Evolutionary conservation across 1,284 basidiomycete species (phyloP), one percentile per base, ranked within the genome.

Genomic region (Sutorius eximius): DNA sequence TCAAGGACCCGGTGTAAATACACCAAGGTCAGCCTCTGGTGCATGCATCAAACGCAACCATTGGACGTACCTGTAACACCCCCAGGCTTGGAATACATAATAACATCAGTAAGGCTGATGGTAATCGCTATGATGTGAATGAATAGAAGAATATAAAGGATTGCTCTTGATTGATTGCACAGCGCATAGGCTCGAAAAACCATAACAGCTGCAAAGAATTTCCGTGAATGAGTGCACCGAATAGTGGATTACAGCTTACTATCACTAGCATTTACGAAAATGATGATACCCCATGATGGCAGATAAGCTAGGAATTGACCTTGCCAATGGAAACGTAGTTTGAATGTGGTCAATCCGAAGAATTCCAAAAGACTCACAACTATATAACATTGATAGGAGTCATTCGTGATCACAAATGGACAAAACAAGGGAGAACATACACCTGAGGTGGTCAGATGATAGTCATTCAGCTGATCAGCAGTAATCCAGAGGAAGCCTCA

Each of bases 141-240:
- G 1, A 49, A 24, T 4, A 59, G 30, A 15, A 59, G 59, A n/a
- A 60, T 1, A 3, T 8, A 9, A 7, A 60, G 49, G 1, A 60
- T 18, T 22, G 0, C 10, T 13, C 32, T 49, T 8, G 58, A 59
- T 16, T 8, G 38, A 3, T 42, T 13, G 22, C 43, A 58, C 27
- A 59, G 13, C 18, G 58, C 59, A 49, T 60, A 59, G 6, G 61
- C 42, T 22, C 50, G 54, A 15, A 50, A 44, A 8, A 59, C 13
- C 58, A 61, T 59, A 7, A 61, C 9, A 8, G 61, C 58, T 59
- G 16, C 0, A 40, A 40, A 16, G 8, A 20, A 32, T 41, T 20
- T 2, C 29, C 10, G 20, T 32, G n/a, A 32, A 18, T 43, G 27
- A 13, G n/a, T 3, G 5, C 11, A 12, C n/a, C 10, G 12, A n/a